Conservation (phyloP, 768 basidiomycete species). For the Amanita molliuscula region DNA sequence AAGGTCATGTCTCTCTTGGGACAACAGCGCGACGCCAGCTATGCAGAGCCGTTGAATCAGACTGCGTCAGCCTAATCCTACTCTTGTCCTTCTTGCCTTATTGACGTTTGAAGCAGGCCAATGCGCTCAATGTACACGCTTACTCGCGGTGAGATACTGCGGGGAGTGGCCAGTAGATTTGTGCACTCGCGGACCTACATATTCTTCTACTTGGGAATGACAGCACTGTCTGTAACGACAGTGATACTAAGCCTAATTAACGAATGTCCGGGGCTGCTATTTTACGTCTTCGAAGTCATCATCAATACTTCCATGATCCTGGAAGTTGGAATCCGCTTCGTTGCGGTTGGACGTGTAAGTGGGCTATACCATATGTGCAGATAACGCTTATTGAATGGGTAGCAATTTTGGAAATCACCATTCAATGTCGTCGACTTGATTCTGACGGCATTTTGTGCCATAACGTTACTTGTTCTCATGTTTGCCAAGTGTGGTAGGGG, state of each 20-base stretch:
- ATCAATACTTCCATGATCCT: constrained; percentile 88
- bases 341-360: constrained; percentile 88
- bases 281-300: constrained; percentile 84
- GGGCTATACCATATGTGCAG: neutral
- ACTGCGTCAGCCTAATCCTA: constrained; percentile 1
- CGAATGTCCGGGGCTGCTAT: constrained; percentile 80
- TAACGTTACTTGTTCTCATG: constrained; percentile 82
- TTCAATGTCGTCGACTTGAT: constrained; percentile 87
- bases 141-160: constrained; percentile 72
- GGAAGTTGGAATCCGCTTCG: constrained; percentile 84
- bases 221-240: constrained; percentile 76
- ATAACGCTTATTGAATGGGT: constrained; percentile 7
- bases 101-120: constrained; percentile 32
- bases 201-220: constrained; percentile 82
- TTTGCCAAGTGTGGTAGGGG: constrained; percentile 77
- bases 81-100: constrained; percentile 8
- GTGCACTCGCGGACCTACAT: constrained; percentile 85
- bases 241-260: constrained; percentile 74
- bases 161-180: constrained; percentile 82
- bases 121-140: constrained; percentile 80
- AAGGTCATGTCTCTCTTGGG: neutral
- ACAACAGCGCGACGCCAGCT: constrained; percentile 5
- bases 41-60: neutral
- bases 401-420: constrained; percentile 97
- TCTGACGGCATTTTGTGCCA: constrained; percentile 79